Evolutionary conservation across 352 stramenopile species (phyloP).

Genomic region (Pelagophyceae sp.): DNA sequence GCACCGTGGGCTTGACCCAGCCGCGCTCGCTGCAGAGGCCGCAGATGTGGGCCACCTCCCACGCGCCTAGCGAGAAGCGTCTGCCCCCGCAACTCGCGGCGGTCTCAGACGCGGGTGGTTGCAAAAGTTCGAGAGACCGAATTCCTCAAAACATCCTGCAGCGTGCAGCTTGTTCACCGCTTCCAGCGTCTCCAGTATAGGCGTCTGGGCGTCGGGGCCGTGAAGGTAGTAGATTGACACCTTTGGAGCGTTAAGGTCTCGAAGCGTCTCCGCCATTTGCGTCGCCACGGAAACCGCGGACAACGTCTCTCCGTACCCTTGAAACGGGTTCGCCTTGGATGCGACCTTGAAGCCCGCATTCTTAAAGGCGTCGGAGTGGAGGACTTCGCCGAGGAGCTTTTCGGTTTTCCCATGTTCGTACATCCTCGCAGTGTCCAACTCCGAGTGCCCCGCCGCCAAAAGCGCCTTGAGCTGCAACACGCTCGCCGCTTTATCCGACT

Average conservation of each 20-base stretch:
- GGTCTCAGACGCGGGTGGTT: neutral
- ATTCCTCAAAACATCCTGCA: constrained; percentile 37
- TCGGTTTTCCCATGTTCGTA: constrained; percentile 38
- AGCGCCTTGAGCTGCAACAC: constrained; percentile 32
- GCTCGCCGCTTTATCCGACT: constrained; percentile 14
- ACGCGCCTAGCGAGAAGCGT: too few species aligned
- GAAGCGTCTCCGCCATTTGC: constrained; percentile 33
- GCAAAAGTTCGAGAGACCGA: constrained; percentile 45
- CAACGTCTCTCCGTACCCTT: constrained; percentile 28
- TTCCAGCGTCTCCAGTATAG: constrained; percentile 35
- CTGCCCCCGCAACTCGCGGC: too few species aligned
- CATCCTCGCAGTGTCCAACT: constrained; percentile 42
- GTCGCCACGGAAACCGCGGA: constrained; percentile 30
- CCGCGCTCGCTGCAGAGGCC: constrained; percentile 38
- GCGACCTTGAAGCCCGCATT: constrained; percentile 25
- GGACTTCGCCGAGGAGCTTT: constrained; percentile 27
- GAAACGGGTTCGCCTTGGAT: constrained; percentile 38
- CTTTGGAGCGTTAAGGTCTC: constrained; percentile 21
- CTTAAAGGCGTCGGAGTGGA: constrained; percentile 7
- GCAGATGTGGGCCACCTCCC: constrained; percentile 41
- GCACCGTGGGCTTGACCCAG: constrained; percentile 39
- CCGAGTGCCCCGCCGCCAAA: constrained; percentile 22
- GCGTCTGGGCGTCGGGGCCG: constrained; percentile 39
- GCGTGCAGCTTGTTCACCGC: constrained; percentile 37
- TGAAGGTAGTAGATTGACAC: constrained; percentile 43